Percentiles rank a stretch among this genome's conserved stretches.
Evolutionary conservation across 148 eudicot species (phyloP).

Genomic region (Camellia granthamiana): DNA sequence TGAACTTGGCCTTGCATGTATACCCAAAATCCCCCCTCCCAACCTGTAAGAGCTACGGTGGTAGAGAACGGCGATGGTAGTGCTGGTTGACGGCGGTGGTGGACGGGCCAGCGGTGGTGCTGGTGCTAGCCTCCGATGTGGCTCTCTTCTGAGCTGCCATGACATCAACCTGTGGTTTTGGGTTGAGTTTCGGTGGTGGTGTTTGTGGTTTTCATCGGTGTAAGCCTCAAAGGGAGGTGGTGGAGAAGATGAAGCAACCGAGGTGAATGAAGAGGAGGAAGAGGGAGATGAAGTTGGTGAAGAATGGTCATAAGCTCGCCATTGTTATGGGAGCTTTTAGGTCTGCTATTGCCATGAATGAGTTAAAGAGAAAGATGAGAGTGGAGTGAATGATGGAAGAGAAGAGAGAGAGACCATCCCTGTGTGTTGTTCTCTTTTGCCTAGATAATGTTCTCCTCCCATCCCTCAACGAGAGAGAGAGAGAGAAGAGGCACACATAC

Average conservation of each 20-base stretch:
- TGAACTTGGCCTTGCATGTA: constrained; percentile 51
- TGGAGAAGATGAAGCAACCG: constrained; percentile 54
- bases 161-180: no score
- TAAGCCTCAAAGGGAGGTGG: no score
- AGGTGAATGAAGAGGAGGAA: constrained; percentile 49
- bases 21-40: constrained; percentile 82
- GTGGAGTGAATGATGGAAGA: background rate
- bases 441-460: no score
- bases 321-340: constrained; percentile 17
- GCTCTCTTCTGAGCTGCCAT: no score
- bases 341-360: background rate
- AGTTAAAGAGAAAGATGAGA: background rate
- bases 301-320: constrained; percentile 30
- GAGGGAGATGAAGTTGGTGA: constrained; percentile 35
- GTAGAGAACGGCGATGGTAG: no score
- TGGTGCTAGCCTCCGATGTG: no score
- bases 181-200: background rate
- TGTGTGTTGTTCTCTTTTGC: no score
- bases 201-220: background rate
- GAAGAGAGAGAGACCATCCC: background rate
- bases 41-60: constrained; percentile 20
- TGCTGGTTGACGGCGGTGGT: no score
- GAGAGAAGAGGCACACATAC: no score
- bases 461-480: no score
- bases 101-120: no score